These are phyloP conservation scores for Lyophyllum atratum DNA, from an alignment of 768 basidiomycete species.

Conservation along the genomic window DNA sequence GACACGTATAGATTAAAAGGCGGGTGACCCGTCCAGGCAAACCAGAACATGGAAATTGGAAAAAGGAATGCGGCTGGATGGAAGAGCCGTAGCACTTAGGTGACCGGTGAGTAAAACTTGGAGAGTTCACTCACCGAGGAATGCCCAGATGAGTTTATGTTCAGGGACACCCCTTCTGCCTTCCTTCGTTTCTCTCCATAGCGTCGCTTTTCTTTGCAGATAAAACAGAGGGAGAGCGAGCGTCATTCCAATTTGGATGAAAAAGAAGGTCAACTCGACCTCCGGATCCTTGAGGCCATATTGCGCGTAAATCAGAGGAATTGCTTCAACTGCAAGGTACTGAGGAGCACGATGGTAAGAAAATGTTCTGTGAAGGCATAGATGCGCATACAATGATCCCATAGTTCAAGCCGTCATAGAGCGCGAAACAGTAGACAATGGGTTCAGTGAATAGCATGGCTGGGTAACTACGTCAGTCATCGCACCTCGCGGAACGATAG, in stretches of 20 bases:
- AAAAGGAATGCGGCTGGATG: conserved; percentile 19
- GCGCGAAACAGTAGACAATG: conserved; percentile 24
- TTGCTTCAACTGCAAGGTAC: conserved; percentile 24
- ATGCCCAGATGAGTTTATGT: conserved; percentile 23
- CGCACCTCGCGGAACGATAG: not conserved
- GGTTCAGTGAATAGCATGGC: conserved; percentile 25
- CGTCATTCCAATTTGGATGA: conserved; percentile 17
- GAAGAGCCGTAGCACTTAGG: not conserved
- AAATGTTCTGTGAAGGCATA: no score
- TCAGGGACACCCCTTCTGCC: conserved; percentile 20
- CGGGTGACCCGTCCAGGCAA: conserved; percentile 22
- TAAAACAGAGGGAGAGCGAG: conserved; percentile 22
- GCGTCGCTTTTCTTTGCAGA: conserved; percentile 17
- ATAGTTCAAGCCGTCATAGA: conserved; percentile 24
- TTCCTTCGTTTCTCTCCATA: conserved; percentile 19
- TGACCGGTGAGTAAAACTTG: not conserved
- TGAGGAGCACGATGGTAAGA: not conserved
- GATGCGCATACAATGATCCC: conserved; percentile 18
- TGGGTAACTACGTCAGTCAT: not conserved
- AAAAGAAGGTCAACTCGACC: conserved; percentile 18
- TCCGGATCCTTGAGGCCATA: conserved; percentile 16
- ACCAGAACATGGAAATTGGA: conserved; percentile 25
- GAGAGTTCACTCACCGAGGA: conserved; percentile 5
- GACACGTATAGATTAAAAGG: conserved; percentile 21
- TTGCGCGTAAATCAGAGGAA: conserved; percentile 21